phyloP scores from a whole-genome alignment of 2,329 filamentous ascomycete species.

The Calonectria pauciramosa region DNA sequence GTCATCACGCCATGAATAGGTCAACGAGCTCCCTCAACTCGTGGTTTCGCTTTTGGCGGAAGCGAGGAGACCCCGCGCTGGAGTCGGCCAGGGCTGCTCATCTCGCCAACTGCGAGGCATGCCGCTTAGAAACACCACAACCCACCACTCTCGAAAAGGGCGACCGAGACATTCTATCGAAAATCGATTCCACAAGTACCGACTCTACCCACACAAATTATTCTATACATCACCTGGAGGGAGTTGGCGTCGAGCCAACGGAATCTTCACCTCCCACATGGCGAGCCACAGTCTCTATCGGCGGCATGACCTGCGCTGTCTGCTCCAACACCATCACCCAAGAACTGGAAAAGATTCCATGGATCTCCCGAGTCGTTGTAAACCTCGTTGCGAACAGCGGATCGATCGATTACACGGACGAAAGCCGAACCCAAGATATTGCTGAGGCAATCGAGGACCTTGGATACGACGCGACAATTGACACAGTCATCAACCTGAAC shows the following conservation, averaged over 20 bases:
- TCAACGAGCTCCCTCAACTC: conserved; percentile 42
- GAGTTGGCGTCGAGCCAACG: conserved; percentile 35
- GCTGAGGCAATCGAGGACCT: conserved; percentile 69
- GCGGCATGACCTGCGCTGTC: conserved; percentile 81
- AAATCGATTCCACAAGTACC: conserved; percentile 24
- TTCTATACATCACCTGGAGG: conserved; percentile 37
- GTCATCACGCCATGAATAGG: conserved; percentile 34
- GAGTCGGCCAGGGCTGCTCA: conserved; percentile 49
- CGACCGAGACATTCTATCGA: conserved; percentile 28
- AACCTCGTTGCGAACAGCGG: conserved; percentile 79
- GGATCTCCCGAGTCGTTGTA: conserved; percentile 70
- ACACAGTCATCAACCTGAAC: conserved; percentile 61
- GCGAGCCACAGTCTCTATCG: conserved; percentile 70
- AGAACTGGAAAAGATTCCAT: conserved; percentile 68
- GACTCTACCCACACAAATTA: conserved; percentile 18
- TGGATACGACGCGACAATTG: conserved; percentile 75
- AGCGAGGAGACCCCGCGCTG: conserved; percentile 37
- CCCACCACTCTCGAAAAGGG: background rate
- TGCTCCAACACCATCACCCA: conserved; percentile 75
- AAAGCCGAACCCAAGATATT: conserved; percentile 49
- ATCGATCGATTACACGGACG: conserved; percentile 66
- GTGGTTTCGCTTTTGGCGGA: conserved; percentile 51
- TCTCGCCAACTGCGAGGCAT: conserved; percentile 55
- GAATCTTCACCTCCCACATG: conserved; percentile 48
- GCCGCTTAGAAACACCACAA: conserved; percentile 38